Conservation (phyloP, 495 filamentous ascomycete species). For the Hypoxylon fragiforme region DNA sequence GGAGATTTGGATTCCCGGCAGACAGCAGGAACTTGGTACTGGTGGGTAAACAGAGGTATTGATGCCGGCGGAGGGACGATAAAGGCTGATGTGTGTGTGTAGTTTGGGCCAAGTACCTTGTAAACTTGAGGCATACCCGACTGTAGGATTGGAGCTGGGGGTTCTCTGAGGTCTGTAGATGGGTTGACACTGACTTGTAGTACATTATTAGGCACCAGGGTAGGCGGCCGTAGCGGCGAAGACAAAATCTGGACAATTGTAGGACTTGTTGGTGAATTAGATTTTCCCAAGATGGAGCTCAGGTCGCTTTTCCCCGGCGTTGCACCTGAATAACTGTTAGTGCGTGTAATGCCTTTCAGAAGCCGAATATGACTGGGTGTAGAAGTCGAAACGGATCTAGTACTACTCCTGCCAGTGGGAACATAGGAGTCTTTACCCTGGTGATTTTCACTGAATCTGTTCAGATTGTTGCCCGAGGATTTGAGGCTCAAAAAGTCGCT, state of each 20-base stretch:
- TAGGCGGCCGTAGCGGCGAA: too few species aligned
- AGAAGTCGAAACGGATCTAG: conserved; percentile 1
- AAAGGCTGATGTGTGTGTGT: neutral
- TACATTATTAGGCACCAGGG: too few species aligned
- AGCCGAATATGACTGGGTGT: neutral
- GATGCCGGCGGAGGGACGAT: neutral
- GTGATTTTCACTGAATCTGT: neutral
- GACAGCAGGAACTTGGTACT: neutral
- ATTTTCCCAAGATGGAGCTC: neutral
- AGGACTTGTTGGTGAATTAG: neutral
- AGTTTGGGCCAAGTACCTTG: neutral
- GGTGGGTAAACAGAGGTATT: conserved; percentile 1
- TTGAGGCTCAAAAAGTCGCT: too few species aligned
- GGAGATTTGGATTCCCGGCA: neutral
- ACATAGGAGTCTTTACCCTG: neutral
- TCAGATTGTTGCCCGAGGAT: neutral
- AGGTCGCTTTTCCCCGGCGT: neutral
- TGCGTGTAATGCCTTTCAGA: neutral
- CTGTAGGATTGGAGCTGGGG: neutral
- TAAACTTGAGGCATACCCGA: neutral
- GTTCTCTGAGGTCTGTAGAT: neutral
- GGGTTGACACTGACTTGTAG: too few species aligned
- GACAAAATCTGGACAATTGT: too few species aligned
- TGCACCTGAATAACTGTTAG: neutral
- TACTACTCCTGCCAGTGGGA: neutral